Percentiles rank a stretch among this genome's conserved stretches.
Evolutionary conservation across 2,329 filamentous ascomycete genomes (phyloP).

Genomic region (Penicillium sp.): DNA sequence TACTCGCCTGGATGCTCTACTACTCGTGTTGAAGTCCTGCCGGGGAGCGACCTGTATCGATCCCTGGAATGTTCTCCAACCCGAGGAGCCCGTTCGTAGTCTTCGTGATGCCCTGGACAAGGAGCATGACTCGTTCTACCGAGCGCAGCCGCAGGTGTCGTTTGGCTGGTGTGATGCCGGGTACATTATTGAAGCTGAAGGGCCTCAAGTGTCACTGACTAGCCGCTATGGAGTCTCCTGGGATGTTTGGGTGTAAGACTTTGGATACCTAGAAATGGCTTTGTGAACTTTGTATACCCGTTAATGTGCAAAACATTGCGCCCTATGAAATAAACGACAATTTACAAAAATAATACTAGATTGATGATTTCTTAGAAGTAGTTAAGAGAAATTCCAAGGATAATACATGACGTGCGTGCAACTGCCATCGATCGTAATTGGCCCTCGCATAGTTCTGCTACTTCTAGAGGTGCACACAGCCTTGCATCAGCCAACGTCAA

Average conservation of each 20-base stretch:
- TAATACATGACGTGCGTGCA: not conserved
- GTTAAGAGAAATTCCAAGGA: no score
- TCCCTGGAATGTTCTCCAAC: slow-evolving; percentile 48
- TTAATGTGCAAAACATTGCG: no score
- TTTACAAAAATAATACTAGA: no score
- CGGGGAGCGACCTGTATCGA: slow-evolving; percentile 43
- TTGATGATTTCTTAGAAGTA: no score
- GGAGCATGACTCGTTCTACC: slow-evolving; percentile 44
- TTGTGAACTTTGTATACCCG: not conserved
- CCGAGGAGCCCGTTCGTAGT: slow-evolving; percentile 36
- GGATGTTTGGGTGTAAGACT: slow-evolving; percentile 35
- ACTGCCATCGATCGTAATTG: not conserved
- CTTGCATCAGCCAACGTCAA: not conserved
- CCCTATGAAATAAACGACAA: no score
- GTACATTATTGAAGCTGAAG: slow-evolving; percentile 46
- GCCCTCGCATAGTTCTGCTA: not conserved
- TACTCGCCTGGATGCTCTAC: slow-evolving; percentile 43
- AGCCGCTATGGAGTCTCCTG: slow-evolving; percentile 31
- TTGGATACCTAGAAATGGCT: not conserved
- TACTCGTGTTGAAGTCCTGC: slow-evolving; percentile 50
- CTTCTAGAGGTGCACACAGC: not conserved
- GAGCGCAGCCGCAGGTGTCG: slow-evolving; percentile 38
- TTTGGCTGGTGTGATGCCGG: slow-evolving; percentile 45
- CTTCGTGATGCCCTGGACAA: slow-evolving; percentile 41
- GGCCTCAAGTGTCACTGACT: slow-evolving; percentile 36